Percentiles rank a stretch among this genome's conserved stretches.
Conservation (phyloP, 2,329 filamentous ascomycete genomes). For the Fusarium sp. region DNA sequence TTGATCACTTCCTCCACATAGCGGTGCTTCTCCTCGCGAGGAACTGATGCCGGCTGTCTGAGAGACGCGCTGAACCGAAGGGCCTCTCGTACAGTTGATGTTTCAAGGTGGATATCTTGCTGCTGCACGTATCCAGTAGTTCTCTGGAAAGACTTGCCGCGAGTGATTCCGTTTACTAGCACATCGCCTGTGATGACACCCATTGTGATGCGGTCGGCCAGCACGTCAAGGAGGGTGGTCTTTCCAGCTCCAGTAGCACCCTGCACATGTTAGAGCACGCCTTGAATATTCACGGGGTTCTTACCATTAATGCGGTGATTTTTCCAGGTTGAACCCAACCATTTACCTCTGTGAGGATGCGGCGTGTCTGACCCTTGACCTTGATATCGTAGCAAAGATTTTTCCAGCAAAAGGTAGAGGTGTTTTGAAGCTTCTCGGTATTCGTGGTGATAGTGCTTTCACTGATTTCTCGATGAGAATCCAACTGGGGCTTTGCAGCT, state of each 20-base stretch:
- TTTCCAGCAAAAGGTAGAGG: slow-evolving; percentile 73
- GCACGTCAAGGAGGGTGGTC: slow-evolving; percentile 84
- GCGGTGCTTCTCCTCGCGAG: slow-evolving; percentile 76
- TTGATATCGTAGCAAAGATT: slow-evolving; percentile 79
- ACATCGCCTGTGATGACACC: slow-evolving; percentile 88
- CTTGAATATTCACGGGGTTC: too few species aligned
- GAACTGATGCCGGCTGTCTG: slow-evolving; percentile 78
- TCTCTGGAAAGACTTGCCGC: slow-evolving; percentile 83
- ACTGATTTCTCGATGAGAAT: too few species aligned
- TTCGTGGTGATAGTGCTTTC: too few species aligned
- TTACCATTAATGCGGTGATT: slow-evolving; percentile 75
- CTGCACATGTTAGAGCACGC: background rate
- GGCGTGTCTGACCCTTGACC: slow-evolving; percentile 71
- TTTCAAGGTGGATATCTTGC: slow-evolving; percentile 85
- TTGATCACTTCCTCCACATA: slow-evolving; percentile 84
- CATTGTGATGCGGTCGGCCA: slow-evolving; percentile 85
- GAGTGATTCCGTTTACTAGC: slow-evolving; percentile 69
- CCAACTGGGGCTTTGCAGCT: background rate
- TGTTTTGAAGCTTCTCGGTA: background rate
- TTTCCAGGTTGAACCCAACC: slow-evolving; percentile 81
- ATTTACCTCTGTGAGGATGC: slow-evolving; percentile 76
- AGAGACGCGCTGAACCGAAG: slow-evolving; percentile 84
- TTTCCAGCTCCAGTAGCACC: slow-evolving; percentile 85
- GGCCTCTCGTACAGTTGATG: slow-evolving; percentile 84
- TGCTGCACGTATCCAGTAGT: slow-evolving; percentile 91